Evolutionary conservation across 2,329 filamentous ascomycete species (phyloP).

Genomic region (Colletotrichum higginsianum): DNA sequence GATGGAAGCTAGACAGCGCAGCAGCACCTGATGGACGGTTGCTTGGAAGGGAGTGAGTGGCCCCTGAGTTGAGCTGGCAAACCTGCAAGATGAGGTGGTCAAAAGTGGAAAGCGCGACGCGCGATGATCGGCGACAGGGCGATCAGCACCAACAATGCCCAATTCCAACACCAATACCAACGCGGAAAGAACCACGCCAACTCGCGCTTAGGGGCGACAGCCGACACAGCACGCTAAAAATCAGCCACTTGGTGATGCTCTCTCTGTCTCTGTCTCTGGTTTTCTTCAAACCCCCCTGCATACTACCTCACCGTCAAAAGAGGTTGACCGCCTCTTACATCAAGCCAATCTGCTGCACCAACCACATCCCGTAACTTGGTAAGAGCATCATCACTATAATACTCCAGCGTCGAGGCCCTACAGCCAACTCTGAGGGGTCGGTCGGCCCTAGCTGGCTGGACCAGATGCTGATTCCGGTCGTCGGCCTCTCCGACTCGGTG

Average conservation of each 20-base stretch:
- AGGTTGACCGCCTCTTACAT: not conserved
- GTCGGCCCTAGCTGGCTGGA: not conserved
- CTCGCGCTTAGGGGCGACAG: not conserved
- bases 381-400: not conserved
- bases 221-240: not conserved
- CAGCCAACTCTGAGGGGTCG: not conserved
- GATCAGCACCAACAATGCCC: slow-evolving; percentile 3
- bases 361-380: not conserved
- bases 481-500: not conserved
- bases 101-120: slow-evolving; percentile 17
- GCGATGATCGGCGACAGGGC: slow-evolving; percentile 21
- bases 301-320: not conserved
- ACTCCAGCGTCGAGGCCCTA: not conserved
- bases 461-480: not conserved
- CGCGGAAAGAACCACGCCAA: not conserved
- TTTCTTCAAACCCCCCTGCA: too few relatives aligned
- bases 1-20: slow-evolving; percentile 2
- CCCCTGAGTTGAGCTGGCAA: slow-evolving; percentile 27
- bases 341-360: not conserved
- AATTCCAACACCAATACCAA: slow-evolving; percentile 1
- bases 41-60: not conserved
- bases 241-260: not conserved
- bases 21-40: slow-evolving; percentile 11
- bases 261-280: too few relatives aligned
- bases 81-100: slow-evolving; percentile 38